These are phyloP conservation scores for Allantophomopsis lycopodina DNA, from an alignment of 2,329 filamentous ascomycete species.

Conservation along the genomic window DNA sequence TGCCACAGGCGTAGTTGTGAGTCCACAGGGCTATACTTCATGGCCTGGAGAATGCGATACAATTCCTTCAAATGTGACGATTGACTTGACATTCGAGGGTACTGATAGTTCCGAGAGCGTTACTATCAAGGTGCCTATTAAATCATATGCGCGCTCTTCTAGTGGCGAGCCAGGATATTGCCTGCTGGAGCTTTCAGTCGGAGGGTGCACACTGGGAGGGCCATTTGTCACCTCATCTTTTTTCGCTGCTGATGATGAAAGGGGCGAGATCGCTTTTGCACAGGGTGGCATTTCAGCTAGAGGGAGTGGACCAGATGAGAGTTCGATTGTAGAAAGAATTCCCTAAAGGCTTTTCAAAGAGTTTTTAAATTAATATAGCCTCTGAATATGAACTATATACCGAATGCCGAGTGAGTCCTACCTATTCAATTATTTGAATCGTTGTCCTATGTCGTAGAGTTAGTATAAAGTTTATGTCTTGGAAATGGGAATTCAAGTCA, in stretches of 20 bases:
- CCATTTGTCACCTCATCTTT: constrained; percentile 19
- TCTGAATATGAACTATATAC: no score
- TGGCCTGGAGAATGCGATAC: constrained; percentile 17
- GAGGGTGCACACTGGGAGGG: constrained; percentile 17
- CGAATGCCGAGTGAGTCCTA: no score
- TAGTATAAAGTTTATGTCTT: no score
- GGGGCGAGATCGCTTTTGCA: constrained; percentile 17
- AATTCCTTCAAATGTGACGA: constrained; percentile 14
- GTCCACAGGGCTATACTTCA: constrained; percentile 7
- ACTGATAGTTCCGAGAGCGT: constrained; percentile 9
- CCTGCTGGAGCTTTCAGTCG: constrained; percentile 14
- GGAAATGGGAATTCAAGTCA: no score
- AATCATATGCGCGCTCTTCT: constrained; percentile 17
- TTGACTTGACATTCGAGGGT: constrained; percentile 15
- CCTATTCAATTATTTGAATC: no score
- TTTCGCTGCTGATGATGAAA: constrained; percentile 19
- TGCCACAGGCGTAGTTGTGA: constrained; percentile 7
- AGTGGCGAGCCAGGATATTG: constrained; percentile 10
- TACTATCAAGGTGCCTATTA: constrained; percentile 17
- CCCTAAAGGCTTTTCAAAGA: no score
- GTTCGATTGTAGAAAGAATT: no score
- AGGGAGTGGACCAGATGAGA: no score
- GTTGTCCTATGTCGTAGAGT: no score
- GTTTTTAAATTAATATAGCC: no score
- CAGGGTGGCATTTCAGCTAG: constrained; percentile 13